These are phyloP conservation scores for Aspergillus awamori DNA, from an alignment of 2,329 filamentous ascomycete species.

Conservation along the genomic window DNA sequence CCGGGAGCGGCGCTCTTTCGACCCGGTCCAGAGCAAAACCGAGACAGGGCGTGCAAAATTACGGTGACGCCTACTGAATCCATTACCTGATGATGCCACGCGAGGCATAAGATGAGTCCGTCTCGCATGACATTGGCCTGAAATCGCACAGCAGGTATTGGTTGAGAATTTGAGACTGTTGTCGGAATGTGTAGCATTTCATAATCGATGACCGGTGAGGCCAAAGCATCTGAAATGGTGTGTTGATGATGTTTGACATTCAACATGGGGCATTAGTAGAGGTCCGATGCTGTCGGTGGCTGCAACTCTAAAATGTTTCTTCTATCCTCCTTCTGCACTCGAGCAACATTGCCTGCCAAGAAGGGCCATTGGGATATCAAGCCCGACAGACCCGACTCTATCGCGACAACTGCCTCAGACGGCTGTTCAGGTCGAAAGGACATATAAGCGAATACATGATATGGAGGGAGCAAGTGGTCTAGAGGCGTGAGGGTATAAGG, in stretches of 20 bases:
- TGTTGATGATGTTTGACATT: neutral
- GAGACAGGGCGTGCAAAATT: neutral
- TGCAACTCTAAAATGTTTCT: neutral
- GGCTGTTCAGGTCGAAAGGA: neutral
- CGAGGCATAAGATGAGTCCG: neutral
- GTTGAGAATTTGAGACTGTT: neutral
- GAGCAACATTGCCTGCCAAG: neutral
- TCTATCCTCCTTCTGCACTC: neutral
- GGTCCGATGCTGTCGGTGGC: neutral
- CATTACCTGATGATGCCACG: neutral
- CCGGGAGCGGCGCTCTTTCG: neutral
- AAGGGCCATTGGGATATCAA: neutral
- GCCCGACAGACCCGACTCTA: neutral
- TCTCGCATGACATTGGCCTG: conserved; percentile 1
- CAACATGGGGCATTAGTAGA: neutral
- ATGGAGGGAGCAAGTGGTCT: neutral
- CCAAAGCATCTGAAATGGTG: neutral
- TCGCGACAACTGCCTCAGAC: neutral
- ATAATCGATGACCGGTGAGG: neutral
- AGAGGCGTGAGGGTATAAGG: neutral
- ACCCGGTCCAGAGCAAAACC: neutral
- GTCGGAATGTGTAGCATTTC: neutral
- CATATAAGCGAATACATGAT: neutral
- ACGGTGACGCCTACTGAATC: neutral
- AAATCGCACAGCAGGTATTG: neutral